Evolutionary conservation across 179 eudicot genomes (phyloP), one percentile per base, ranked within the genome.

Genomic region (Silene noctiflora): DNA sequence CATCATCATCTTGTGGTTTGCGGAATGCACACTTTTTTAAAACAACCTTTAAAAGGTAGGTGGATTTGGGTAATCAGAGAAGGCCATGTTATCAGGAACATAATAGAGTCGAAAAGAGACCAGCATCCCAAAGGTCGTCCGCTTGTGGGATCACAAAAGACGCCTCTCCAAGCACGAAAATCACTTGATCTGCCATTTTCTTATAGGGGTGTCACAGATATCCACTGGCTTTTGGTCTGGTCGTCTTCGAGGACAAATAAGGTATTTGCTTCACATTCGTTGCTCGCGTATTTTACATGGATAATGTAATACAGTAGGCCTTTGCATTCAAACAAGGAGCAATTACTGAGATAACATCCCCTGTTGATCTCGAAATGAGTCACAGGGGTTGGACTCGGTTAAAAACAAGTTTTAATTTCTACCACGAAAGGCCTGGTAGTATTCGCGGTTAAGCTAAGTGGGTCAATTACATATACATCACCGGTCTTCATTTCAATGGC

Each of bases 401-500:
- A 55, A 55, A 55, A 55, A n/a, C 59, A 55, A 10, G 3, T 16
- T 55, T 55, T 55, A 4, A 55, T 16, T 4, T 55, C 19, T 16
- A 55, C 59, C 20, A 1, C 20, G 20, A 55, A 55, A 4, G 59
- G 59, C 59, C 20, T 55, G 58, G 5, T 17, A 53, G 19, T 17
- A 16, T 53, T 53, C 1, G 19, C 17, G 58, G 58, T 5, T 13
- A 53, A 13, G 58, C 58, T 53, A 4, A 60, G 27, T 29, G 65
- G 27, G 27, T 60, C 29, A 22, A 60, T 60, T 20, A 60, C 27
- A 60, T 22, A 22, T 22, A 60, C 65, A 60, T 60, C 16, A 3
- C 66, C 66, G 29, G 66, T 55, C 20, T 55, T 61, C 13, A 61
- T 61, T 20, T 61, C 66, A 61, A 61, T 61, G 25, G 31, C 65